Percentiles rank a stretch among this genome's conserved stretches.
Evolutionary conservation across 345 rosid species (phyloP).

Genomic region (Camelina neglecta): DNA sequence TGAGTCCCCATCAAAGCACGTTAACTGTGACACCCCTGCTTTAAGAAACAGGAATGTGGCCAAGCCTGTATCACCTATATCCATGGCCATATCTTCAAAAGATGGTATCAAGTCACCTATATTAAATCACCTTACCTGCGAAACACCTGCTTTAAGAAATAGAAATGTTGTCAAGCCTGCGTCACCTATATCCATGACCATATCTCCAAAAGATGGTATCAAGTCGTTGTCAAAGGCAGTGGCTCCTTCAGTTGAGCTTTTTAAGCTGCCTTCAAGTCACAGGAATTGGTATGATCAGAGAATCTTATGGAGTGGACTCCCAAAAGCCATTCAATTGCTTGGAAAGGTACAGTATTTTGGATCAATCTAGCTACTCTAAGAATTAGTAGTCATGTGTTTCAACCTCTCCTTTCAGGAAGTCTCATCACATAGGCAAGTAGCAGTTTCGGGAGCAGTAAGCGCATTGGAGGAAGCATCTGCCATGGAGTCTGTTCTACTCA

Average conservation of each 20-base stretch:
- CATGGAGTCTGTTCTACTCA: conserved; percentile 45
- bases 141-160: conserved; percentile 37
- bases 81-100: conserved; percentile 32
- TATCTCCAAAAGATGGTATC: conserved; percentile 37
- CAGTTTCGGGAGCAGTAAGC: conserved; percentile 44
- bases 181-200: conserved; percentile 26
- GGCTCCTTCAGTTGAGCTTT: conserved; percentile 38
- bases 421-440: conserved; percentile 44
- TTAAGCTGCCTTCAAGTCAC: conserved; percentile 45
- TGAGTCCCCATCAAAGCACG: conserved; percentile 33
- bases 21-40: conserved; percentile 39
- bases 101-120: conserved; percentile 31
- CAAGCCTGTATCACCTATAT: conserved; percentile 29
- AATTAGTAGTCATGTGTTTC: conserved; percentile 19
- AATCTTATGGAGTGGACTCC: conserved; percentile 47
- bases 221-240: conserved; percentile 35
- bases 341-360: conserved; percentile 46
- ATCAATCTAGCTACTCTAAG: conserved; percentile 5
- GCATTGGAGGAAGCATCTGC: conserved; percentile 56
- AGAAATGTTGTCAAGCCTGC: conserved; percentile 34
- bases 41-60: conserved; percentile 35
- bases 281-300: conserved; percentile 45
- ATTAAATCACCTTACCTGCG: conserved; percentile 34
- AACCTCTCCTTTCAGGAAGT: conserved; percentile 45
- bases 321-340: conserved; percentile 44